phyloP scores from a whole-genome alignment of 2,329 filamentous ascomycete genomes.

The Neobulgaria alba region DNA sequence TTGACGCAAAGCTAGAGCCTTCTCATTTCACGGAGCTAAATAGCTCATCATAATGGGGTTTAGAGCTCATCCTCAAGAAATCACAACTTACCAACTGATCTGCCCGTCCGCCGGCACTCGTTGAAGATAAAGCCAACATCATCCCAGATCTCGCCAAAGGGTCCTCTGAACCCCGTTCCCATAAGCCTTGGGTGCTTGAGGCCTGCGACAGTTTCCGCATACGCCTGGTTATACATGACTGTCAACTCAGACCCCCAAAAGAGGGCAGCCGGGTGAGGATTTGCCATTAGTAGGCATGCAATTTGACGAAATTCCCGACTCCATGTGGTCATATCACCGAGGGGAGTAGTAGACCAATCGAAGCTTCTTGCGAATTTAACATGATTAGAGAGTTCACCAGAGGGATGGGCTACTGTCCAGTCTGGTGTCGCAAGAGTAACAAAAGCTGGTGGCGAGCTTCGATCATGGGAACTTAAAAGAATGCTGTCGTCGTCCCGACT shows the following conservation, averaged over 20 bases:
- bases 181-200: constrained; percentile 69
- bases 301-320: constrained; percentile 65
- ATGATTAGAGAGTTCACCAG: constrained; percentile 54
- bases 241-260: constrained; percentile 65
- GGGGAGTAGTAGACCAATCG: constrained; percentile 63
- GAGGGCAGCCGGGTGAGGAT: constrained; percentile 62
- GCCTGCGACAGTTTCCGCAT: constrained; percentile 56
- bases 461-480: constrained; percentile 4
- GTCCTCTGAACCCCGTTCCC: constrained; percentile 36
- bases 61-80: too few species aligned
- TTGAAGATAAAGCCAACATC: constrained; percentile 59
- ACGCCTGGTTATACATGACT: constrained; percentile 61
- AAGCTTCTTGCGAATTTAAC: constrained; percentile 61
- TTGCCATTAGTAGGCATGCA: constrained; percentile 73
- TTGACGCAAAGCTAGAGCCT: too few species aligned
- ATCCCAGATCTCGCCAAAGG: constrained; percentile 68
- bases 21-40: too few species aligned
- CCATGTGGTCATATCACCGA: constrained; percentile 48
- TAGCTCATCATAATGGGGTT: too few species aligned
- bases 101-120: constrained; percentile 57
- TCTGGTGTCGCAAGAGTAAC: constrained; percentile 30
- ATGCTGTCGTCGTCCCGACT: constrained; percentile 4
- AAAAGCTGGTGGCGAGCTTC: constrained; percentile 4
- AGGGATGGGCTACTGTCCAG: constrained; percentile 64
- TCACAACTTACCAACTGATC: too few species aligned